These are phyloP conservation scores for carrot (Daucus carota) DNA, from an alignment of 129 eudicot genomes.

Conservation along the genomic window DNA sequence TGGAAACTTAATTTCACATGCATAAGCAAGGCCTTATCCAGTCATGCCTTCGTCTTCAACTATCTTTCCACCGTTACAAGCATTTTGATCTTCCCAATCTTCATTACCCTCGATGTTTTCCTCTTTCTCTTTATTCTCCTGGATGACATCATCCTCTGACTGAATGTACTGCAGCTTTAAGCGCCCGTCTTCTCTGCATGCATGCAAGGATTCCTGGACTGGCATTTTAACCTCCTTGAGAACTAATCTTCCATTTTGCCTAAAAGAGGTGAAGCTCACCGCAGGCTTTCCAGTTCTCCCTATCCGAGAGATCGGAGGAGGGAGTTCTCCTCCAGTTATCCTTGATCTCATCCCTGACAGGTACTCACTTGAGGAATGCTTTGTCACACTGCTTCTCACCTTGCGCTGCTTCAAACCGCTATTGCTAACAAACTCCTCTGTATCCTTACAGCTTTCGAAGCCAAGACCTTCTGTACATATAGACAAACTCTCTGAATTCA, in stretches of 20 bases:
- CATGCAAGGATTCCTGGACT: constrained; percentile 51
- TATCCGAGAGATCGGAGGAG: constrained; percentile 81
- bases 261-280: constrained; percentile 47
- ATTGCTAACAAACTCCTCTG: constrained; percentile 19
- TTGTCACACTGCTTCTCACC: constrained; percentile 1
- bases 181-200: constrained; percentile 71
- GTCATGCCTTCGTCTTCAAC: constrained; percentile 14
- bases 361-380: constrained; percentile 12
- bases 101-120: constrained; percentile 13
- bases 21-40: constrained; percentile 5
- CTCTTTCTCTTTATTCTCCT: constrained; percentile 24
- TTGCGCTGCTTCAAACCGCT: constrained; percentile 14
- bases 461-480: constrained; percentile 76
- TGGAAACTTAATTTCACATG: constrained; percentile 7
- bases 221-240: constrained; percentile 60
- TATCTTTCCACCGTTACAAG: constrained; percentile 12
- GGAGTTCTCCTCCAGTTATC: constrained; percentile 39
- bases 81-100: not conserved
- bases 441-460: constrained; percentile 68
- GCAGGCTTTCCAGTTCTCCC: constrained; percentile 58
- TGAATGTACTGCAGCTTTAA: constrained; percentile 48
- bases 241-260: constrained; percentile 61
- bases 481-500: constrained; percentile 57
- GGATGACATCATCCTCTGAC: constrained; percentile 45
- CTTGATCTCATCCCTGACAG: constrained; percentile 29